Percentiles rank a stretch among this genome's conserved stretches.
Evolutionary conservation across 305 asterid species (phyloP).

Genomic region (Fraxinus latifolia): DNA sequence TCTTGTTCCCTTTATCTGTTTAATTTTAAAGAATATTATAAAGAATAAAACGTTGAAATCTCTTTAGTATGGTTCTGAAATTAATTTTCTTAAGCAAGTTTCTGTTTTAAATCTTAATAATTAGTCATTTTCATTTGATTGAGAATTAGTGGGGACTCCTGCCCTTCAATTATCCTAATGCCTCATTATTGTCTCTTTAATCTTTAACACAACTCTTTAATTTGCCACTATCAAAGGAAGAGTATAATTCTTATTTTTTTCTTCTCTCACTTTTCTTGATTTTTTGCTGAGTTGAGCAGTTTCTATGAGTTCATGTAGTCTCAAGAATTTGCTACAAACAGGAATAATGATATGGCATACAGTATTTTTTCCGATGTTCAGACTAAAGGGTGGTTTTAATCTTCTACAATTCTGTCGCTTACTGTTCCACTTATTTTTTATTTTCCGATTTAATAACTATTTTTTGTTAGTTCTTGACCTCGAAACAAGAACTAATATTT

Average conservation of each 20-base stretch:
- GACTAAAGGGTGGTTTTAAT: background rate
- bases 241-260: background rate
- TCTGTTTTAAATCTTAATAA: background rate
- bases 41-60: background rate
- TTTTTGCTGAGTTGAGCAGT: slow-evolving; percentile 54
- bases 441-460: background rate
- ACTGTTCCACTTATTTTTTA: background rate
- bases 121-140: background rate
- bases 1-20: background rate
- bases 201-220: background rate
- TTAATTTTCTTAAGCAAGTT: background rate
- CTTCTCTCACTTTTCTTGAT: background rate
- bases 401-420: background rate
- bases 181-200: background rate
- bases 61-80: background rate
- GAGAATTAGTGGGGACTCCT: background rate
- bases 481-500: background rate
- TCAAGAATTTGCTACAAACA: background rate
- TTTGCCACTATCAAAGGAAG: background rate
- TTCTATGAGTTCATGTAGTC: background rate
- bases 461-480: background rate
- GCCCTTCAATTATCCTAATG: background rate
- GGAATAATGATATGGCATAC: background rate
- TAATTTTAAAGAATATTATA: background rate
- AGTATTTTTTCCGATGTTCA: background rate